These are phyloP conservation scores for Cyberlindnera maclurae DNA, from an alignment of 805 yeast genomes.

Conservation along the genomic window DNA sequence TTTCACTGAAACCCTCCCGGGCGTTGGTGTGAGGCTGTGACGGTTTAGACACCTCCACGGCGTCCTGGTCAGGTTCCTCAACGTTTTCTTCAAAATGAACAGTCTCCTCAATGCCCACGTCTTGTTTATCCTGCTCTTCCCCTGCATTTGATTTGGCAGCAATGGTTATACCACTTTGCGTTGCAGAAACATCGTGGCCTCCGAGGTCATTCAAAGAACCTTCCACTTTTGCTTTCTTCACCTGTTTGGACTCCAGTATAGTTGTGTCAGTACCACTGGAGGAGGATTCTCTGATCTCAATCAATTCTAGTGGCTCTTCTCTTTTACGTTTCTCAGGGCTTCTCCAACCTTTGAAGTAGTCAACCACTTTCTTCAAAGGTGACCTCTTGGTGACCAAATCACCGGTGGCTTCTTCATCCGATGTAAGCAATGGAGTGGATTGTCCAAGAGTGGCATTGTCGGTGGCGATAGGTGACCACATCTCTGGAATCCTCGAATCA, in stretches of 20 bases:
- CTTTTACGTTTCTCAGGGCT: conserved; percentile 1
- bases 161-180: conserved; percentile 25
- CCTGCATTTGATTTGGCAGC: conserved; percentile 25
- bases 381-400: background rate
- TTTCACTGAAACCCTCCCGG: too few relatives aligned
- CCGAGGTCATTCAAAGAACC: too few relatives aligned
- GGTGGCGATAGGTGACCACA: background rate
- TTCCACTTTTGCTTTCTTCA: conserved; percentile 5
- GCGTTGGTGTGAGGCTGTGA: too few relatives aligned
- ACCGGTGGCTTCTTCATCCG: background rate
- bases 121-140: conserved; percentile 15
- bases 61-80: too few relatives aligned
- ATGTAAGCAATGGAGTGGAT: background rate
- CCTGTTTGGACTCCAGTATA: background rate
- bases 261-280: too few relatives aligned
- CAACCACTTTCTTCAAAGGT: background rate
- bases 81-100: conserved; percentile 15
- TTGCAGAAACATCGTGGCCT: conserved; percentile 25
- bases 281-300: too few relatives aligned
- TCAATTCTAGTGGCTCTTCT: background rate
- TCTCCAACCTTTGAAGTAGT: background rate
- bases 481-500: background rate
- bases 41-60: too few relatives aligned
- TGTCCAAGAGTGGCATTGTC: background rate
- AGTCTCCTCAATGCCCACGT: conserved; percentile 14